Evolutionary conservation across 2,329 filamentous ascomycete genomes (phyloP).

Genomic region (Triangularia setosa): DNA sequence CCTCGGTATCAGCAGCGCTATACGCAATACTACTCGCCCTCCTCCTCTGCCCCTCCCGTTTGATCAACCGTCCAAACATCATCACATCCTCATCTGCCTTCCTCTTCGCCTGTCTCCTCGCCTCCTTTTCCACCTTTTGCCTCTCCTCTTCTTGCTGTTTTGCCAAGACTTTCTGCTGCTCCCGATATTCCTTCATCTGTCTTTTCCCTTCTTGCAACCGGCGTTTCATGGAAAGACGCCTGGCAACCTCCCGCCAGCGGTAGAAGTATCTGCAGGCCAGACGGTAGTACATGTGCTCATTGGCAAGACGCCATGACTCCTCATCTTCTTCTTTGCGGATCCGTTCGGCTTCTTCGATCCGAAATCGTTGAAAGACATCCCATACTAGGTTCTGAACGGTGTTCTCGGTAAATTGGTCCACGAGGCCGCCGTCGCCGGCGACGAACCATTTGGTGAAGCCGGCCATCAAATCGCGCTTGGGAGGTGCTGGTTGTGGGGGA

Average conservation of each 20-base stretch:
- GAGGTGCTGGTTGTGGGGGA: constrained; percentile 11
- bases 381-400: constrained; percentile 44
- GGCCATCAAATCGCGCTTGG: constrained; percentile 40
- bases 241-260: constrained; percentile 49
- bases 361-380: constrained; percentile 39
- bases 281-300: constrained; percentile 46
- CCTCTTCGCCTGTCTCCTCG: constrained; percentile 25
- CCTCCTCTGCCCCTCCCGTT: constrained; percentile 4
- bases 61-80: constrained; percentile 18
- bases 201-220: constrained; percentile 51
- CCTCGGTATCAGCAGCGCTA: constrained; percentile 27
- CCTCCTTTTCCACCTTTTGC: constrained; percentile 33
- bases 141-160: constrained; percentile 19
- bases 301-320: constrained; percentile 43
- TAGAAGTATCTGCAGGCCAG: constrained; percentile 55
- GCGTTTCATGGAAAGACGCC: constrained; percentile 45
- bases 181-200: constrained; percentile 44
- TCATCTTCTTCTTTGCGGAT: constrained; percentile 47
- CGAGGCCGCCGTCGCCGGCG: constrained; percentile 48
- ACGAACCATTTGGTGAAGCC: constrained; percentile 54
- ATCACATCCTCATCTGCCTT: constrained; percentile 35
- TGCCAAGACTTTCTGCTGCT: constrained; percentile 28
- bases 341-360: constrained; percentile 40
- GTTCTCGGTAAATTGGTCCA: constrained; percentile 47
- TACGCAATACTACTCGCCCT: constrained; percentile 13